Evolutionary conservation across 306 rosid genomes (phyloP).

Genomic region (Spatholobus suberectus): DNA sequence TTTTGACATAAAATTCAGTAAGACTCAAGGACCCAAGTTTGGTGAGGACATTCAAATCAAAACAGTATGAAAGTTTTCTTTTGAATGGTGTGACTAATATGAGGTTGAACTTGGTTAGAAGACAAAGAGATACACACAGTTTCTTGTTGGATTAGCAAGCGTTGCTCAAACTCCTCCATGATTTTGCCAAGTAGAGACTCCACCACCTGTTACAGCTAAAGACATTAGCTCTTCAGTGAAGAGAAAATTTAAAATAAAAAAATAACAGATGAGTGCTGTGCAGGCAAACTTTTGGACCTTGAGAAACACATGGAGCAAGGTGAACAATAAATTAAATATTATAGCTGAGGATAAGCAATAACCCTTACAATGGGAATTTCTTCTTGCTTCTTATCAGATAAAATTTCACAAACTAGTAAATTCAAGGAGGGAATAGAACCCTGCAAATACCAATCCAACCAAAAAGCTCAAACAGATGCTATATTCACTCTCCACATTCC

Average conservation of each 20-base stretch:
- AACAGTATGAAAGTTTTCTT: background rate
- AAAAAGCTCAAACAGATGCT: conserved; percentile 12
- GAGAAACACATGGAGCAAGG: background rate
- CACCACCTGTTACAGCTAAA: conserved; percentile 62
- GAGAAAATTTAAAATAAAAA: background rate
- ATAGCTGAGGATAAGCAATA: conserved; percentile 17
- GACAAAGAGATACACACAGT: conserved; percentile 50
- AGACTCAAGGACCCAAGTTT: background rate
- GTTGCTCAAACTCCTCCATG: conserved; percentile 83
- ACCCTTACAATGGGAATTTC: conserved; percentile 80
- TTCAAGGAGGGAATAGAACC: conserved; percentile 63
- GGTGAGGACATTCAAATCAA: background rate
- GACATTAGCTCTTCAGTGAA: conserved; percentile 5
- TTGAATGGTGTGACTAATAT: background rate
- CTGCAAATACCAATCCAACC: conserved; percentile 54
- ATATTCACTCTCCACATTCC: background rate
- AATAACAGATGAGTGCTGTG: background rate
- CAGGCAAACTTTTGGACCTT: conserved; percentile 1
- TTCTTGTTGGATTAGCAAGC: conserved; percentile 60
- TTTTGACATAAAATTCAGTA: conserved; percentile 18
- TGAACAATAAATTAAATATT: background rate
- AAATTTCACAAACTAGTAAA: conserved; percentile 64
- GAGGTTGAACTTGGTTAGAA: background rate
- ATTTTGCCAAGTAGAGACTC: conserved; percentile 79
- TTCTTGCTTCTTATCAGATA: conserved; percentile 72